Conservation (phyloP, 306 rosid genomes). For the Begonia fuchsioides region DNA sequence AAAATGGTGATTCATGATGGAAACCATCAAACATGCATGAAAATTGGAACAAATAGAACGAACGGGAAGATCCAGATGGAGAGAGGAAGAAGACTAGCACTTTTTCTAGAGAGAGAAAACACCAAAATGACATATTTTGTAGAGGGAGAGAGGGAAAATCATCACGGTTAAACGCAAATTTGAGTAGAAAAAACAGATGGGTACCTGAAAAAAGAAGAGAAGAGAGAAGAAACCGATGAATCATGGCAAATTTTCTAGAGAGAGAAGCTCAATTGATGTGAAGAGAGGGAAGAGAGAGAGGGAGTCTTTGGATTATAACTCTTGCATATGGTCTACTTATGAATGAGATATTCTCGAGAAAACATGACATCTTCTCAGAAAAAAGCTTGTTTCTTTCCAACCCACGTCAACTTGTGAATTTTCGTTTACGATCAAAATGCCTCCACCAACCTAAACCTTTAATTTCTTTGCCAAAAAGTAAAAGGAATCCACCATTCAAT, state of each 20-base stretch:
- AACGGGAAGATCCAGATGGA: conserved; percentile 1
- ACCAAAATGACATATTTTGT: neutral
- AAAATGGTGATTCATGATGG: no score
- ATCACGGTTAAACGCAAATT: conserved; percentile 2
- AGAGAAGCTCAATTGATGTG: neutral
- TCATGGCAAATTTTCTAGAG: conserved; percentile 17
- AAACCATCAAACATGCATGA: no score
- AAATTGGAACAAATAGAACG: no score
- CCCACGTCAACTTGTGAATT: conserved; percentile 19
- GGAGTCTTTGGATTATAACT: neutral
- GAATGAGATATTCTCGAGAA: no score
- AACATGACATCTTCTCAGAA: no score
- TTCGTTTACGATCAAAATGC: no score
- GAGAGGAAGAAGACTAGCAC: conserved; percentile 4
- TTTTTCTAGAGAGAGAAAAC: conserved; percentile 3
- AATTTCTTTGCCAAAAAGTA: conserved; percentile 8
- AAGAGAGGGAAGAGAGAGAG: conserved; percentile 16
- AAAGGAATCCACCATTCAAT: conserved; percentile 7
- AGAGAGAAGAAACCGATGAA: conserved; percentile 18
- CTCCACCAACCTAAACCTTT: neutral
- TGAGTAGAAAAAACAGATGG: neutral
- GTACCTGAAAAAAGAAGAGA: conserved; percentile 45
- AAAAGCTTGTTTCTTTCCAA: conserved; percentile 44
- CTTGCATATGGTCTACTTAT: no score
- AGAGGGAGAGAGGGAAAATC: conserved; percentile 2